Evolutionary conservation across 805 yeast species (phyloP), one percentile per base, ranked within the genome.

Genomic region (Teunomyces lycoperdinae): DNA sequence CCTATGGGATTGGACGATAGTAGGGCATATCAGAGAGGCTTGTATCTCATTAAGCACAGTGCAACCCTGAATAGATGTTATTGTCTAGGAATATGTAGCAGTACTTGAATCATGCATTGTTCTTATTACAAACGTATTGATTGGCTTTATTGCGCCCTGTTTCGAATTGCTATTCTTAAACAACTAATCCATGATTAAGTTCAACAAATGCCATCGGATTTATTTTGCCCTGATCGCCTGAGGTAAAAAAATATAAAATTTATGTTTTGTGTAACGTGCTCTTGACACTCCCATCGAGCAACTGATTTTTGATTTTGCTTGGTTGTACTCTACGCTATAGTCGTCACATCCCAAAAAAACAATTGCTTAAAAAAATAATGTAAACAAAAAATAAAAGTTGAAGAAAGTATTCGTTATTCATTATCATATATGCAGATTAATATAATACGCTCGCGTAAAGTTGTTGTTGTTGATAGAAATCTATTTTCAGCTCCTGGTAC

Each of bases 351-450:
- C 34, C 34, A n/a, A 32, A 32, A 9, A 32, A 10, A 14, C 9
- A 32, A 9, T 32, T 32, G 9, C 10, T 7, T 32, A 13, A n/a
- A 32, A 7, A 13, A 32, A 7, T 32, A 20, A 30, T 14, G 3
- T 11, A 13, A 16, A n/a, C n/a, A 13, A 36, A 24, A 35, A 16
- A 11, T 7, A 6, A 20, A 36, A n/a, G 11, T n/a, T 17, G 11
- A 13, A 11, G 24, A 38, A n/a, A n/a, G 16, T 38, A 26, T 10
- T 38, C 41, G 41, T 38, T 24, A 38, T 38, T 38, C 41, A 38
- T 38, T 38, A 26, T 38, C 30, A 38, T 38, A 38, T 38, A 38
- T 38, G 41, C 41, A 38, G 41, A 38, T 38, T 38, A 38, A 26
- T n/a, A 38, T 26, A 24, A 38, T 38, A 38, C 30, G 26, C 26